Percentiles rank a stretch among this genome's conserved stretches.
Conservation (phyloP, 495 filamentous ascomycete genomes). For the Clavariopsis aquatica region DNA sequence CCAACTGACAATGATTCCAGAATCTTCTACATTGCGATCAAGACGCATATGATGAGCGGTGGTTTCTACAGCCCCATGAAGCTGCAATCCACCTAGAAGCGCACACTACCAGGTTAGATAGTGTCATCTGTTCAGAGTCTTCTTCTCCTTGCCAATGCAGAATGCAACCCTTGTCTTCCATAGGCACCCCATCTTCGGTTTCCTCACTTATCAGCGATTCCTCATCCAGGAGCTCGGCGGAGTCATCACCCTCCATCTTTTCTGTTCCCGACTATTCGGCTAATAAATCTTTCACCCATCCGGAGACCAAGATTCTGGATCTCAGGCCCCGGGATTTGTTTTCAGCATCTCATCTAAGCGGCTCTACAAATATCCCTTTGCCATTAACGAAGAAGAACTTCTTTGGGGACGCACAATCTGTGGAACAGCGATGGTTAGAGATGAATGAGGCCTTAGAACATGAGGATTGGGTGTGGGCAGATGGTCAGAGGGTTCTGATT, state of each 20-base stretch:
- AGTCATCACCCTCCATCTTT: neutral
- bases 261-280: neutral
- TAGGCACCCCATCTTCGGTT: neutral
- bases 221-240: neutral
- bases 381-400: neutral
- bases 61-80: conserved; percentile 5
- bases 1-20: neutral
- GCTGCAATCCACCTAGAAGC: neutral
- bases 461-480: conserved; percentile 3
- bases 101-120: neutral
- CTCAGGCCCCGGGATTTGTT: neutral
- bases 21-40: conserved; percentile 12
- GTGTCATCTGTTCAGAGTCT: neutral
- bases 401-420: conserved; percentile 4
- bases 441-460: neutral
- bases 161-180: neutral
- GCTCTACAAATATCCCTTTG: conserved; percentile 1
- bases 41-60: conserved; percentile 17
- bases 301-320: conserved; percentile 1
- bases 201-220: neutral
- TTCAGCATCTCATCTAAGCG: neutral
- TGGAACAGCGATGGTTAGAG: conserved; percentile 10
- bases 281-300: neutral
- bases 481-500: neutral
- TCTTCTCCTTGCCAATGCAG: neutral